A percentile compares a stretch with the other conserved stretches of the same genome.
phyloP scores from a whole-genome alignment of 495 filamentous ascomycete species.

The Pyrenula aspistea region DNA sequence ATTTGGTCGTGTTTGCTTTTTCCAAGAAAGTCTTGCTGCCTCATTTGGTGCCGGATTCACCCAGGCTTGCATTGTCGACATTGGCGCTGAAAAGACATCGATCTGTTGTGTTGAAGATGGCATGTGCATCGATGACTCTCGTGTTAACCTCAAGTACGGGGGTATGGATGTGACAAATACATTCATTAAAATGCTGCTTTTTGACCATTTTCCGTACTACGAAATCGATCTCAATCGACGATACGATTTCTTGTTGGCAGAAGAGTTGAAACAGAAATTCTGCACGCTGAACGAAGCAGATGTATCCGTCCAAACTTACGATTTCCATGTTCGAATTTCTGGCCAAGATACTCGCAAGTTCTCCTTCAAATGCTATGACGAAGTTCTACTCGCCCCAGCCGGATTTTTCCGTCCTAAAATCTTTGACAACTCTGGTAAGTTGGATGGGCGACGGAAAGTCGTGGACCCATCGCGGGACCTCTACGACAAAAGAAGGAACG shows the following conservation, averaged over 20 bases:
- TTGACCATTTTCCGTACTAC: conserved; percentile 83
- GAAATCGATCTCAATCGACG: conserved; percentile 85
- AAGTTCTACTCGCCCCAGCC: conserved; percentile 81
- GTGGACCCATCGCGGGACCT: conserved; percentile 81
- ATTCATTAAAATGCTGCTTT: conserved; percentile 94
- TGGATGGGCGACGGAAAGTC: conserved; percentile 62
- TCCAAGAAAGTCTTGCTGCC: conserved; percentile 89
- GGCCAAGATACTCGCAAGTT: conserved; percentile 86
- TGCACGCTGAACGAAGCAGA: conserved; percentile 78
- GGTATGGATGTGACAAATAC: conserved; percentile 87
- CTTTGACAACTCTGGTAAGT: conserved; percentile 70
- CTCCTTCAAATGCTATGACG: conserved; percentile 89
- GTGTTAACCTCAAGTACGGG: conserved; percentile 87
- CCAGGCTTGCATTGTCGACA: conserved; percentile 85
- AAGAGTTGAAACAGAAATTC: conserved; percentile 85
- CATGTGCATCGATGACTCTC: conserved; percentile 83
- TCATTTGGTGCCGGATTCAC: conserved; percentile 94
- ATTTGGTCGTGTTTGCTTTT: conserved; percentile 79
- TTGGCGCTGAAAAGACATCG: conserved; percentile 95
- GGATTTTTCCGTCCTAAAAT: conserved; percentile 78
- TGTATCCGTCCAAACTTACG: conserved; percentile 65
- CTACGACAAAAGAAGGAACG: conserved; percentile 83
- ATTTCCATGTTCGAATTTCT: conserved; percentile 81
- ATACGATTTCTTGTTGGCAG: conserved; percentile 86
- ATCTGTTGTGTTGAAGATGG: conserved; percentile 97